Evolutionary conservation across 2,329 filamentous ascomycete species (phyloP), one percentile per base, ranked within the genome.

Genomic region (Claviceps purpurea): DNA sequence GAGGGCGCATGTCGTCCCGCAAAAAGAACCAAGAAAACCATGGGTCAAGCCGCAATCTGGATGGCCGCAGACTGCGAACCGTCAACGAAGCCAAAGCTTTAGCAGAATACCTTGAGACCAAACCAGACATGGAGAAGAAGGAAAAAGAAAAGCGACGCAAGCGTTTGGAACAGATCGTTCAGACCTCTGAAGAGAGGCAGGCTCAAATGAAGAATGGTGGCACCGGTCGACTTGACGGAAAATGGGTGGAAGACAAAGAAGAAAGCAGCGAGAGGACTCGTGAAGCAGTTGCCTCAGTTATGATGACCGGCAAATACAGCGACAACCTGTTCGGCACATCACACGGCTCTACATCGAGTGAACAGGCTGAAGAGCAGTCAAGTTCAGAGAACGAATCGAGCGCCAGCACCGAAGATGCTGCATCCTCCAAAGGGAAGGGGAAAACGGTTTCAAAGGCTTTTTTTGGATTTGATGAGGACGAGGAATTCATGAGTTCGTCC

Each of bases 171-270:
- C 80, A 90, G 62, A 85, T 97, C 52, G 85, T 97, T 13, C 86
- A 91, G 48, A 76, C 84, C 54, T 84, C 93, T 0, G 91, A 97
- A 65, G 78, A 82, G 56, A 85, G 83, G 59, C 85, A 95, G 61
- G 84, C 89, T 39, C 90, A 95, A 62, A 79, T 96, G 50, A 84
- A 80, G 66, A 82, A 83, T 55, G 89, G 87, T 10, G 75, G 78
- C 57, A 77, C 81, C 59, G 80, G 82, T 51, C 77, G 84, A 65
- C 68, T 96, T 42, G 89, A 96, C 62, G 89, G 88, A 0, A 86
- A 91, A 64, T 98, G 91, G 89, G 83, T 97, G 42, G 93, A 98
- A 65, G 85, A 89, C 58, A 95, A 94, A 68, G 90, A 96, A 60
- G 89, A 95, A 64, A 86, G 85, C 26, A 84, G 81, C 58, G 89